These are phyloP conservation scores for Echinochloa phyllopogon DNA, from an alignment of 176 grass and related monocot genomes.

Conservation along the genomic window DNA sequence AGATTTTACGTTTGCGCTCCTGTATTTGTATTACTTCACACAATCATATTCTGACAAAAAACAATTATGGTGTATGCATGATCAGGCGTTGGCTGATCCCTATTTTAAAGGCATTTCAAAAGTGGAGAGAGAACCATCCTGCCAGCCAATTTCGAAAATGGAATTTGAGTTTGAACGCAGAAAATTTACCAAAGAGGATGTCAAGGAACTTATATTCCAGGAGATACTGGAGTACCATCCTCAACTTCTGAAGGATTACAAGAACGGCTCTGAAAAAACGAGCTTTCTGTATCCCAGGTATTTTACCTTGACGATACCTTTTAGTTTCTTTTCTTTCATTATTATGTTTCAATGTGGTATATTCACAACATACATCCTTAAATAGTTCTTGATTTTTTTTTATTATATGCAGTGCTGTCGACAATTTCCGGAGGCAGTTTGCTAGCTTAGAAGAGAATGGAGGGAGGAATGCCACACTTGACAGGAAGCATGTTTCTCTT, in stretches of 20 bases:
- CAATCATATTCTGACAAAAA: constrained; percentile 41
- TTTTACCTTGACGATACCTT: constrained; percentile 12
- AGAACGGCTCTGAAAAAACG: constrained; percentile 60
- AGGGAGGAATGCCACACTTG: constrained; percentile 55
- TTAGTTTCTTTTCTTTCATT: background rate
- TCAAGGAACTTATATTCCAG: constrained; percentile 91
- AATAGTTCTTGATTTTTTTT: constrained; percentile 30
- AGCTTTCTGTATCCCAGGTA: constrained; percentile 94
- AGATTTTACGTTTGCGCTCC: background rate
- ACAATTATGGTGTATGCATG: constrained; percentile 18
- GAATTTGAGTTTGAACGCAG: constrained; percentile 96
- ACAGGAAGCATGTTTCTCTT: constrained; percentile 97
- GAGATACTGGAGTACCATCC: constrained; percentile 97
- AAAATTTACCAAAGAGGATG: constrained; percentile 85
- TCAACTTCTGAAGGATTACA: constrained; percentile 77
- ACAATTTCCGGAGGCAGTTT: constrained; percentile 97
- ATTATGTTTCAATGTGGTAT: constrained; percentile 30
- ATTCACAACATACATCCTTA: constrained; percentile 14
- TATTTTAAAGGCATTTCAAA: constrained; percentile 90
- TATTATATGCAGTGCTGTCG: constrained; percentile 75
- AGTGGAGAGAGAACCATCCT: constrained; percentile 86
- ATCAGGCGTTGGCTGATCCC: constrained; percentile 80
- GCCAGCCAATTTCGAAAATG: constrained; percentile 88
- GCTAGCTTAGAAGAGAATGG: constrained; percentile 88
- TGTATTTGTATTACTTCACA: constrained; percentile 29